Base-by-base conservation (phyloP, 139 green algal genomes). In the Penium margaritaceum region DNA sequence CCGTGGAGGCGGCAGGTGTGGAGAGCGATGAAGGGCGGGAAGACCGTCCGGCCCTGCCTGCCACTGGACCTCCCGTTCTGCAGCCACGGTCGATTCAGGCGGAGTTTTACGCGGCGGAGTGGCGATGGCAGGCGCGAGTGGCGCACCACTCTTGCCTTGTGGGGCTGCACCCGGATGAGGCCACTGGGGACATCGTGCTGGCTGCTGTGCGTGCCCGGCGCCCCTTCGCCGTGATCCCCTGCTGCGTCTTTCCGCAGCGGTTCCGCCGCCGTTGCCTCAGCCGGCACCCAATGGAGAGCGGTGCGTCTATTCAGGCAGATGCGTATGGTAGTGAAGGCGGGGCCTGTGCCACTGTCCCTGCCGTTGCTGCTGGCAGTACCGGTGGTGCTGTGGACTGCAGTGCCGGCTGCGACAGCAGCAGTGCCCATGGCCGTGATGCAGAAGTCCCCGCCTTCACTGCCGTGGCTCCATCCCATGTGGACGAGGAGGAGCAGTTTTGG, bases 151-250 rank as follows among this genome's bases (percentile, higher is more conserved):
- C 63, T 3, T 63, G 62, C n/a, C 30, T 84, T 30, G 57, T 84
- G 19, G 81, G 77, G 9, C 65, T 86, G 43, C 81, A 86, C 38
- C 81, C 81, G 4, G 81, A 86, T 30, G 29, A 86, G 60, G 81
- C 66, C n/a, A 86, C 81, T 1, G 81, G 75, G 32, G 21, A 47
- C n/a, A 84, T 86, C 62, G 76, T 84, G n/a, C 65, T 78, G 17
- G 67, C 68, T 29, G 76, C 81, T 17, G 15, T 71, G 15, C 9
- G 51, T 30, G 32, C 46, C 27, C 29, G 39, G 24, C 71, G 72
- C 41, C 77, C 77, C 1, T 86, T 86, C 53, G 81, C 81, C 3
- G 47, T 86, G 19, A 72, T 86, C 29, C 81, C 81, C 37, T 86
- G 81, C 67, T 86, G 81, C 60, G 77, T 80, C 27, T 86, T 86